These are phyloP conservation scores for Penicillium flavigenum DNA, from an alignment of 495 filamentous ascomycete species.

Conservation along the genomic window DNA sequence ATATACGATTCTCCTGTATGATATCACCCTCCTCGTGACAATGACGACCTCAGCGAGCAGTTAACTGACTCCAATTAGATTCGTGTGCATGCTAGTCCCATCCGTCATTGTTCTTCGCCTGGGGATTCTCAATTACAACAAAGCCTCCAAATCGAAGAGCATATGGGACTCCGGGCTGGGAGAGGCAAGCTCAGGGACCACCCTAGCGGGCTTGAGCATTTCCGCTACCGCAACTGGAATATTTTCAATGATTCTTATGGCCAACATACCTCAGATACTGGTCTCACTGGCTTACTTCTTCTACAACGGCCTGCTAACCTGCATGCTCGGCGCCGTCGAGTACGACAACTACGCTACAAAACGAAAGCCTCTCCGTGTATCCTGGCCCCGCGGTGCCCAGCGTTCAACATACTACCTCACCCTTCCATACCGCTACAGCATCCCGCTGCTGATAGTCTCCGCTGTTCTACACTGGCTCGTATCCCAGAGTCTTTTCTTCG, in stretches of 20 bases:
- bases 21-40: neutral
- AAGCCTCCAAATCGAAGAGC: neutral
- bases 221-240: neutral
- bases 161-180: neutral
- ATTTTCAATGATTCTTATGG: constrained; percentile 5
- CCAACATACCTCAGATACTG: constrained; percentile 45
- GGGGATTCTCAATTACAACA: neutral
- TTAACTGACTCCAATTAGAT: neutral
- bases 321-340: constrained; percentile 42
- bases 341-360: constrained; percentile 29
- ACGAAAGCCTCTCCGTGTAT: constrained; percentile 46
- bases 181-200: neutral
- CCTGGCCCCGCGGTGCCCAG: constrained; percentile 44
- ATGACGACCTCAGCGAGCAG: neutral
- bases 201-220: neutral
- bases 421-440: constrained; percentile 41
- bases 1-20: neutral
- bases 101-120: neutral
- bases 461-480: constrained; percentile 42
- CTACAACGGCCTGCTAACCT: constrained; percentile 40
- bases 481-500: constrained; percentile 43
- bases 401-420: constrained; percentile 42
- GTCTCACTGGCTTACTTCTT: constrained; percentile 44
- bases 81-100: neutral
- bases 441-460: constrained; percentile 31